phyloP scores from a whole-genome alignment of 768 basidiomycete species.

The Lanmaoa pseudosensibilis region DNA sequence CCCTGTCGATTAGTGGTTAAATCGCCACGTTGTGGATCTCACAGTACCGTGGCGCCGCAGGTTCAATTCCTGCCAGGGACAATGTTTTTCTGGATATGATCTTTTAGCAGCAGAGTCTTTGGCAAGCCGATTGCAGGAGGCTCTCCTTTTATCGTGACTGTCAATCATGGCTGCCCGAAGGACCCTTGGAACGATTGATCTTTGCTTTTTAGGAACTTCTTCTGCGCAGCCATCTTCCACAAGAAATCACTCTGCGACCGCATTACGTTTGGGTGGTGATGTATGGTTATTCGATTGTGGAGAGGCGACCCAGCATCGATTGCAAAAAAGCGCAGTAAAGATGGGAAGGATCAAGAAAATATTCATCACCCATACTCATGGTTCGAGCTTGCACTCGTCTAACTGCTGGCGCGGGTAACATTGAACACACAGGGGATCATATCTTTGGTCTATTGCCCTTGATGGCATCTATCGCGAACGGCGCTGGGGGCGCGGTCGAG shows the following conservation, averaged over 20 bases:
- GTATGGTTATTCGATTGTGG: constrained; percentile 88
- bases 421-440: constrained; percentile 62
- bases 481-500: constrained; percentile 65
- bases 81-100: constrained; percentile 14
- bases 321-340: constrained; percentile 71
- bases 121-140: neutral
- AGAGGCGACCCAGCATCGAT: constrained; percentile 77
- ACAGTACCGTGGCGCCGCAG: constrained; percentile 39
- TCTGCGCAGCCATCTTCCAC: constrained; percentile 80
- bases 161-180: constrained; percentile 20
- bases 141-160: neutral
- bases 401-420: neutral
- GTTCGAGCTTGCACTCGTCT: constrained; percentile 35
- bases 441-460: constrained; percentile 75
- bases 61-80: constrained; percentile 42
- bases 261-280: constrained; percentile 63
- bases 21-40: constrained; percentile 42
- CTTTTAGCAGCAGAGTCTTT: neutral
- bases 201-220: constrained; percentile 80
- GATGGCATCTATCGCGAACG: constrained; percentile 68
- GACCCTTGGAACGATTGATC: constrained; percentile 40
- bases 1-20: constrained; percentile 46
- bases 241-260: constrained; percentile 73
- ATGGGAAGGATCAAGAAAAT: constrained; percentile 81
- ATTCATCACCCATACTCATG: constrained; percentile 89